Evolutionary conservation across 768 basidiomycete genomes (phyloP).

Genomic region (Coprinopsis sp.): DNA sequence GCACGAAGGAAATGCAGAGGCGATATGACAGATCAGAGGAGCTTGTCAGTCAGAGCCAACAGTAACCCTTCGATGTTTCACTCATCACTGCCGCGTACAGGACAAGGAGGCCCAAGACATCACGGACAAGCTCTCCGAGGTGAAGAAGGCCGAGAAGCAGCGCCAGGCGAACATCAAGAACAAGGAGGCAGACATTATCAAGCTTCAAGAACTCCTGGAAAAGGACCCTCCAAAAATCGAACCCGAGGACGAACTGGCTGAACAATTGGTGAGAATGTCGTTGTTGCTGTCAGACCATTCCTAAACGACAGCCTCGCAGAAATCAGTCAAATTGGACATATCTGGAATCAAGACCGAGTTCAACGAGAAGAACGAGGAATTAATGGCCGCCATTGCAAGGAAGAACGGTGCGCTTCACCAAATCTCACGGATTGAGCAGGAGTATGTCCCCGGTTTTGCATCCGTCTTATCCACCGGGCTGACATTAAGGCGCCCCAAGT

Average conservation of each 20-base stretch:
- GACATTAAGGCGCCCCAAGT: too few species aligned
- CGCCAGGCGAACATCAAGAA: conserved; percentile 52
- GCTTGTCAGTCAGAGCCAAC: conserved; percentile 36
- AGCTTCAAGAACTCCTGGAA: conserved; percentile 40
- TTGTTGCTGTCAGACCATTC: conserved; percentile 12
- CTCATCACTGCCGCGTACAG: conserved; percentile 30
- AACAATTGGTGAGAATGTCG: conserved; percentile 41
- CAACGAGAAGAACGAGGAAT: conserved; percentile 23
- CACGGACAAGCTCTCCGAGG: conserved; percentile 40
- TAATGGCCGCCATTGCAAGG: conserved; percentile 24
- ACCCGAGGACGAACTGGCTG: conserved; percentile 33
- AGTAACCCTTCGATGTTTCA: neutral
- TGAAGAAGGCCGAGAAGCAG: conserved; percentile 61
- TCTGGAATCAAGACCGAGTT: conserved; percentile 19
- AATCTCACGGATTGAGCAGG: conserved; percentile 20
- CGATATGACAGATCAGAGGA: conserved; percentile 47
- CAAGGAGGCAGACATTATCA: conserved; percentile 46
- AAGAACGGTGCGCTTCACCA: conserved; percentile 20
- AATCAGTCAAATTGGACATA: conserved; percentile 30
- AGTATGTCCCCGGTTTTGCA: conserved; percentile 21
- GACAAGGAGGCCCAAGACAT: conserved; percentile 50
- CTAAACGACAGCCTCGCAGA: conserved; percentile 18
- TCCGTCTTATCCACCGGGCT: too few species aligned
- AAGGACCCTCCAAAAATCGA: conserved; percentile 41
- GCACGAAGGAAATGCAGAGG: conserved; percentile 44